Evolutionary conservation across 257 asterid species (phyloP).

Genomic region (Solanum gandarillasii): DNA sequence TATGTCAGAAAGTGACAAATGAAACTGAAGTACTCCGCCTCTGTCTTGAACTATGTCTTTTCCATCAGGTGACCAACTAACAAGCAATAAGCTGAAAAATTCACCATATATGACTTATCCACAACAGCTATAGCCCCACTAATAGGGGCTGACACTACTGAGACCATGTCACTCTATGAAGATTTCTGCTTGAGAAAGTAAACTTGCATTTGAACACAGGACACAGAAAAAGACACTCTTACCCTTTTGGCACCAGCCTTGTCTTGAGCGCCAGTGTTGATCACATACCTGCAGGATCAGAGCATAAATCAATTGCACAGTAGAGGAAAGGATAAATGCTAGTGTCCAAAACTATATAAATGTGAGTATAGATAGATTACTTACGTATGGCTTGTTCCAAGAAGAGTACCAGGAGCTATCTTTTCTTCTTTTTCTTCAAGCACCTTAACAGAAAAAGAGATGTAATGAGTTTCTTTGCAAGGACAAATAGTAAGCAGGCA

Average conservation of each 20-base stretch:
- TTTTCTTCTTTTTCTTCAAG: conserved; percentile 91
- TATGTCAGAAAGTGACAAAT: not conserved
- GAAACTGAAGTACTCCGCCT: not conserved
- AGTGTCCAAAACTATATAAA: too few relatives aligned
- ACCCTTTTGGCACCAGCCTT: conserved; percentile 92
- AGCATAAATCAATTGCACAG: not conserved
- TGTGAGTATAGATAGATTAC: not conserved
- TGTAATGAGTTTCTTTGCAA: not conserved
- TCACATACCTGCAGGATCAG: conserved; percentile 56
- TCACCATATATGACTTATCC: not conserved
- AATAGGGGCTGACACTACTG: not conserved
- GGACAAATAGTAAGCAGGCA: not conserved
- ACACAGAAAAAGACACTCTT: not conserved
- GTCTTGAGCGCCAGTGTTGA: conserved; percentile 85
- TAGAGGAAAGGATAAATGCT: not conserved
- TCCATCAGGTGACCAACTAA: not conserved
- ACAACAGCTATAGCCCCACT: not conserved
- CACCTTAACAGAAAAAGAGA: conserved; percentile 35
- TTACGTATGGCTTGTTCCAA: conserved; percentile 82
- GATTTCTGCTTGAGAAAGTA: not conserved
- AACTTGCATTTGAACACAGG: not conserved
- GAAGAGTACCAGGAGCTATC: conserved; percentile 75
- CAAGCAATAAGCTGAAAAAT: not conserved
- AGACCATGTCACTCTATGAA: not conserved
- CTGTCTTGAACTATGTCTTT: not conserved